Base-by-base conservation (phyloP, 768 basidiomycete species). In the Podaxis sp. region DNA sequence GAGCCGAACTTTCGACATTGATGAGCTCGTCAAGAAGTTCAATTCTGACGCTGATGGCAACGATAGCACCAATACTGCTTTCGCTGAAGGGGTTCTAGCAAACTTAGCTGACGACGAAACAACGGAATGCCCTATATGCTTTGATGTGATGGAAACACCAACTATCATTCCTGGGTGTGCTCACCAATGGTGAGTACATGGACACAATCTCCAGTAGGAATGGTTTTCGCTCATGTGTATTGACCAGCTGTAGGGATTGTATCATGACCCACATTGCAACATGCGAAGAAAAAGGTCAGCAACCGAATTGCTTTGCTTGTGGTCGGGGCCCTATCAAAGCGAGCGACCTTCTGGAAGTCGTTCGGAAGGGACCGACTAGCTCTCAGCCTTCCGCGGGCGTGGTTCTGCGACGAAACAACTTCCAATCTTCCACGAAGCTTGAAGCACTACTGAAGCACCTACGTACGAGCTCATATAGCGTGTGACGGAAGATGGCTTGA, bases 371-470 rank as follows among this genome's bases (percentile, higher is more conserved):
- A 40, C 37, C 65, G 4, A 65, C 67, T 1, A 71, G 61, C 57
- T 78, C 80, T 7, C 79, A 81, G 65, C 58, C 70, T 17, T 70
- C 78, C 4, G 67, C 76, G 40, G 76, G 73, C 15, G 78, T 94
- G 28, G 76, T 84, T 13, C 75, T 96, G 50, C 80, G 91, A 11
- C 85, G 87, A 66, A 94, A 94, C 66, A 87, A 96, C 74, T 93
- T 97, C 74, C 83, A 86, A 41, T 90, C 93, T 3, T 95, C 93
- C 8, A 97, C 96, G 0, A 99, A 99, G 74, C 78, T 99, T 2
- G 85, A 95, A 59, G 95, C 95, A 1, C 76, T 99, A 28, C 74
- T 92, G 8, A 80, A 84, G 62, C 84, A 89, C 70, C 81, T 99
- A 4, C 81, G 92, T 85, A 70, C 58, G 80, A 78, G 5, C n/a